Conservation (phyloP, 148 eudicot species). For the Chenopodium berlandieri region DNA sequence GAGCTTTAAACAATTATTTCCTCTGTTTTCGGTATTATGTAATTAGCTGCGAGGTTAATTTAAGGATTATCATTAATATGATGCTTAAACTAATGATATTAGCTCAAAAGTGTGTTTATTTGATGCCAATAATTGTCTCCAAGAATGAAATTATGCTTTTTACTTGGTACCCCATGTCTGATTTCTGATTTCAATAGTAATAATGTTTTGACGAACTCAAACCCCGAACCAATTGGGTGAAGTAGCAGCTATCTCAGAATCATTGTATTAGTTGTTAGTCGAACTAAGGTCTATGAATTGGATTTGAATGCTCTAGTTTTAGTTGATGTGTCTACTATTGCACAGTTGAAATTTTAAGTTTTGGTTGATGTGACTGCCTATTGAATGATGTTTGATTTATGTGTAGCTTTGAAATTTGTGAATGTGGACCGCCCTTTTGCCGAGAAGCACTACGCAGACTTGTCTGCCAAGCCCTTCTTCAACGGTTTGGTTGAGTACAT, state of each 20-base stretch:
- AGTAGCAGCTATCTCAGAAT: neutral
- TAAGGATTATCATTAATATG: neutral
- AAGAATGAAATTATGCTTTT: neutral
- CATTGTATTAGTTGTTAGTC: too few relatives aligned
- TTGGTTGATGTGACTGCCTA: neutral
- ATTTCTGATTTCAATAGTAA: neutral
- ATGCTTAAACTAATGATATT: neutral
- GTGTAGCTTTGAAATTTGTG: slow-evolving; percentile 63
- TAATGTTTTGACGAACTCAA: neutral
- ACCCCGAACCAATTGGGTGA: neutral
- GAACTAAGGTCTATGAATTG: too few relatives aligned
- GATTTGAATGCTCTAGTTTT: neutral
- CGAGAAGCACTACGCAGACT: slow-evolving; percentile 82
- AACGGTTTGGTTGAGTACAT: slow-evolving; percentile 80
- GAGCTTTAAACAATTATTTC: neutral
- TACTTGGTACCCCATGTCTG: neutral
- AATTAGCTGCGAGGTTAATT: neutral
- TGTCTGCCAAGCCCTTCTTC: slow-evolving; percentile 88
- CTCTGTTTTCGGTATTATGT: neutral
- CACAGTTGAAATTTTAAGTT: neutral
- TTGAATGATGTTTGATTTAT: slow-evolving; percentile 9
- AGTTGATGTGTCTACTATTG: neutral
- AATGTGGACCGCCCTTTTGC: slow-evolving; percentile 77
- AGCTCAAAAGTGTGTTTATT: neutral
- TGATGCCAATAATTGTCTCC: too few relatives aligned